These are phyloP conservation scores for Aspergillus affinis DNA, from an alignment of 495 filamentous ascomycete species.

Conservation along the genomic window DNA sequence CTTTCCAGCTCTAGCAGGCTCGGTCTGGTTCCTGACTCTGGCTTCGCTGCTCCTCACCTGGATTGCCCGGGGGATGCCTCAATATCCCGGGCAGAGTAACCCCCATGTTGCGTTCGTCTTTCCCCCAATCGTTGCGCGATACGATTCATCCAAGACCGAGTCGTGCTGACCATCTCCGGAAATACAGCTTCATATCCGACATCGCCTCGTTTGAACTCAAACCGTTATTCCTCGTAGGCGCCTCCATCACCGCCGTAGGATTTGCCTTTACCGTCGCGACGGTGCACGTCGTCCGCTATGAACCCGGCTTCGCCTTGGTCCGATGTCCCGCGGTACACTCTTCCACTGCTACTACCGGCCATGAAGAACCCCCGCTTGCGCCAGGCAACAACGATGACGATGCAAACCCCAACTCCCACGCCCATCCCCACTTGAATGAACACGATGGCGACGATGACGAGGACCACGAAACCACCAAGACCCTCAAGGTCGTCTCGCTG, in stretches of 20 bases:
- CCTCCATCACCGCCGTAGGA: conserved; percentile 22
- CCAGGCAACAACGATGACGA: neutral
- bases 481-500: conserved; percentile 23
- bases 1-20: conserved; percentile 22
- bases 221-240: conserved; percentile 24
- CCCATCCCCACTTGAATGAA: conserved; percentile 5
- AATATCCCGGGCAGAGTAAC: conserved; percentile 23
- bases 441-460: conserved; percentile 17
- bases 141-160: too few relatives aligned
- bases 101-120: conserved; percentile 19
- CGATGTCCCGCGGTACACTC: conserved; percentile 4
- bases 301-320: conserved; percentile 24
- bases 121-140: neutral
- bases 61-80: conserved; percentile 21
- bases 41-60: conserved; percentile 20
- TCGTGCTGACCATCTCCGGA: neutral
- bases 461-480: conserved; percentile 14
- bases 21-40: conserved; percentile 24
- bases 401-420: neutral
- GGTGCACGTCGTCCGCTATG: conserved; percentile 25
- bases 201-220: conserved; percentile 25
- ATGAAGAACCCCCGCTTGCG: neutral
- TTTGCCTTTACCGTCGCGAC: conserved; percentile 24
- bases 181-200: conserved; percentile 23
- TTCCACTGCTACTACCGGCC: neutral